Evolutionary conservation across 768 basidiomycete genomes (phyloP).

Genomic region (Termitomyces sp.): DNA sequence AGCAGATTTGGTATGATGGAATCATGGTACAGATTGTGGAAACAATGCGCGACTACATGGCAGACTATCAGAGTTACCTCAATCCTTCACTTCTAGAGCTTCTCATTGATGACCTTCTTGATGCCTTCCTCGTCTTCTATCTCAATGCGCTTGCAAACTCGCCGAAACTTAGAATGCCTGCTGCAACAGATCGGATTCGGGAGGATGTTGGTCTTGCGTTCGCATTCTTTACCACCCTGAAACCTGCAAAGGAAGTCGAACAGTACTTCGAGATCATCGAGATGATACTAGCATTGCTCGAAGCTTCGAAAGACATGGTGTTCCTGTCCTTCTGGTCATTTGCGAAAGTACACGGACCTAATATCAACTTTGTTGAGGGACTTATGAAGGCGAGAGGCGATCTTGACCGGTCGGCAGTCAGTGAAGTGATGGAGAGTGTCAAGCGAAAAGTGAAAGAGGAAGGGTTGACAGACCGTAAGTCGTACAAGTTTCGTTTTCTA

Average conservation of each 20-base stretch:
- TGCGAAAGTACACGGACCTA: slow-evolving; percentile 90
- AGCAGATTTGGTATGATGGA: slow-evolving; percentile 84
- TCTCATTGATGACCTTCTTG: slow-evolving; percentile 87
- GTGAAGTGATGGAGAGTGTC: slow-evolving; percentile 90
- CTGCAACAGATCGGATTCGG: slow-evolving; percentile 77
- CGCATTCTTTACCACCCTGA: slow-evolving; percentile 75
- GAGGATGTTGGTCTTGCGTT: slow-evolving; percentile 75
- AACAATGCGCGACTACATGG: slow-evolving; percentile 95
- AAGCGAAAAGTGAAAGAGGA: slow-evolving; percentile 93
- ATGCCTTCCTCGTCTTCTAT: slow-evolving; percentile 85
- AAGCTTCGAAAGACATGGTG: slow-evolving; percentile 82
- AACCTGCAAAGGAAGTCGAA: slow-evolving; percentile 76
- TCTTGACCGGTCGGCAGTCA: slow-evolving; percentile 81
- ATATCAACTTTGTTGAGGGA: slow-evolving; percentile 85
- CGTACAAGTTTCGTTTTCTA: slow-evolving; percentile 10
- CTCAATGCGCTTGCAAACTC: slow-evolving; percentile 82
- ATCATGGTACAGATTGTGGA: slow-evolving; percentile 85
- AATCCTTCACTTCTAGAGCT: slow-evolving; percentile 89
- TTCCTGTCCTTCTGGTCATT: slow-evolving; percentile 94
- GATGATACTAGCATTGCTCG: slow-evolving; percentile 71
- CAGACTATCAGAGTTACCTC: slow-evolving; percentile 89
- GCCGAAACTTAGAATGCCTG: slow-evolving; percentile 82
- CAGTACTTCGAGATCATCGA: slow-evolving; percentile 82
- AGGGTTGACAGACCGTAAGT: slow-evolving; percentile 73
- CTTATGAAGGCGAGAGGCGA: slow-evolving; percentile 88